These are phyloP conservation scores for Ceriops tagal DNA, from an alignment of 345 rosid species.

Conservation along the genomic window DNA sequence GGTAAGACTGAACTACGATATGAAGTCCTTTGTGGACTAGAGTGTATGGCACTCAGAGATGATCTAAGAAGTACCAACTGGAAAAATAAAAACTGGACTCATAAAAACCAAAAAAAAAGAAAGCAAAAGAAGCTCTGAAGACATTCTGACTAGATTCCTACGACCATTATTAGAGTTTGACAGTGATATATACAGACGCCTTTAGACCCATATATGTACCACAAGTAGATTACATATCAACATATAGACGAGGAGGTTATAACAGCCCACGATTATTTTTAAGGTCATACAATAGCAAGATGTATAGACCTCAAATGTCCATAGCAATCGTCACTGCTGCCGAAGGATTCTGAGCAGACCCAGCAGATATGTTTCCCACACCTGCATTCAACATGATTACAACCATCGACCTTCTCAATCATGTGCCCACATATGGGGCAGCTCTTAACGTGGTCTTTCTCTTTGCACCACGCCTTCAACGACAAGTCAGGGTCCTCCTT, in stretches of 20 bases:
- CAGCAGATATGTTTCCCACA: slow-evolving; percentile 90
- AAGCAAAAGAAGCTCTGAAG: neutral
- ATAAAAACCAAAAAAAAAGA: no score
- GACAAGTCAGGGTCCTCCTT: slow-evolving; percentile 84
- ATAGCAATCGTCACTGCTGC: slow-evolving; percentile 55
- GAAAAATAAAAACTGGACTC: neutral
- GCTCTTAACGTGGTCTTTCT: slow-evolving; percentile 60
- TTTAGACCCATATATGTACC: neutral
- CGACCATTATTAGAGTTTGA: no score
- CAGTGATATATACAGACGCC: no score
- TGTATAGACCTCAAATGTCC: slow-evolving; percentile 50
- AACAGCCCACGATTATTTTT: neutral
- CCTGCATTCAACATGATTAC: slow-evolving; percentile 71
- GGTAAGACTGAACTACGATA: no score
- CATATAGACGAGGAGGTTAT: neutral
- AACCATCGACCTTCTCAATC: slow-evolving; percentile 84
- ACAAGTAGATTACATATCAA: neutral
- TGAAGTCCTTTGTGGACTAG: no score
- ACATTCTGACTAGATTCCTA: neutral
- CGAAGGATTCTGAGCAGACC: slow-evolving; percentile 56
- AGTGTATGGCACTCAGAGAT: no score
- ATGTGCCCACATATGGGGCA: slow-evolving; percentile 67
- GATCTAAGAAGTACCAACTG: neutral
- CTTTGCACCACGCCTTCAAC: slow-evolving; percentile 68
- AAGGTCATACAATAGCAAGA: slow-evolving; percentile 26